Percentiles rank a stretch among this genome's conserved stretches.
These are phyloP conservation scores for Aspergillus fischeri DNA, from an alignment of 2,329 filamentous ascomycete species.

Conservation along the genomic window DNA sequence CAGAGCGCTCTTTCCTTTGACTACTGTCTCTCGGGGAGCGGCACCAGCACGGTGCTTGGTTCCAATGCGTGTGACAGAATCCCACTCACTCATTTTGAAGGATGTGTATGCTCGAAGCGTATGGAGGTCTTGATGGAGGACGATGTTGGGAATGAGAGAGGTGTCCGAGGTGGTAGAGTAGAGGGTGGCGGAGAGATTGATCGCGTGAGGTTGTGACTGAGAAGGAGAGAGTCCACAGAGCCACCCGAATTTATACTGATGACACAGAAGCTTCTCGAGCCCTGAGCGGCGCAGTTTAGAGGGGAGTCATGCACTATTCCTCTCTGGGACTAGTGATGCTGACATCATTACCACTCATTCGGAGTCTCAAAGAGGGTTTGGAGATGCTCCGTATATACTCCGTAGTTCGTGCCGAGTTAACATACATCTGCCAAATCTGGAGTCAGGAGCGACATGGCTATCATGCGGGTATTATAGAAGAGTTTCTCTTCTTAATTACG, in stretches of 20 bases:
- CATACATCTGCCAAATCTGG: slow-evolving; percentile 2
- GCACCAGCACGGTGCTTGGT: slow-evolving; percentile 69
- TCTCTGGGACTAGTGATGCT: slow-evolving; percentile 15
- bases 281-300: slow-evolving; percentile 22
- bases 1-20: slow-evolving; percentile 76
- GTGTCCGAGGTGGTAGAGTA: slow-evolving; percentile 5
- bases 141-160: slow-evolving; percentile 1
- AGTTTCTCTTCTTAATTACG: background rate
- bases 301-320: slow-evolving; percentile 23
- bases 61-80: slow-evolving; percentile 87
- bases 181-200: slow-evolving; percentile 19
- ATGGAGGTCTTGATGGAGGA: background rate
- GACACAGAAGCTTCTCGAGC: slow-evolving; percentile 40
- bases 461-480: background rate
- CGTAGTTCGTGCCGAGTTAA: background rate
- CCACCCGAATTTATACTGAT: slow-evolving; percentile 32
- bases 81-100: slow-evolving; percentile 72
- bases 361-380: slow-evolving; percentile 1
- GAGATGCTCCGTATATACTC: background rate
- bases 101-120: background rate
- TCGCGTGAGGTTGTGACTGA: slow-evolving; percentile 26
- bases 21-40: slow-evolving; percentile 73
- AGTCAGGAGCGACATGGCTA: slow-evolving; percentile 1
- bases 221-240: slow-evolving; percentile 20
- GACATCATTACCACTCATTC: slow-evolving; percentile 13